These are phyloP conservation scores for Pseudogymnoascus sp. DNA, from an alignment of 2,329 filamentous ascomycete species.

Conservation along the genomic window DNA sequence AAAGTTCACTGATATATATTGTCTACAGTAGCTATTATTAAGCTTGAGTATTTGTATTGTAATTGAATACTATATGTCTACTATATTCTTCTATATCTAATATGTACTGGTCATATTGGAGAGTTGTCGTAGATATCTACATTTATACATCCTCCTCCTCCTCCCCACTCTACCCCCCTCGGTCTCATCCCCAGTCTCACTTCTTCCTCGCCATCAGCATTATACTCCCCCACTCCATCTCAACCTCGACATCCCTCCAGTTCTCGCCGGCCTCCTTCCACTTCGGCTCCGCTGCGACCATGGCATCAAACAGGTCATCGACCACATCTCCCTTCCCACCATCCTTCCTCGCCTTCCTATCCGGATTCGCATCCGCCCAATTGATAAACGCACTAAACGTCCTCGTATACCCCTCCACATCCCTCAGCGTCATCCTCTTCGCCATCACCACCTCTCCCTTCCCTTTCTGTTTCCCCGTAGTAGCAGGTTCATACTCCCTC, in stretches of 20 bases:
- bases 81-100: neutral
- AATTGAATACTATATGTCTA: neutral
- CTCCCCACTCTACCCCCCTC: neutral
- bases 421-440: constrained; percentile 46
- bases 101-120: neutral
- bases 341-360: constrained; percentile 39
- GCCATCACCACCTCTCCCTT: constrained; percentile 43
- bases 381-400: constrained; percentile 54
- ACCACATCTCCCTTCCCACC: constrained; percentile 54
- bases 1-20: neutral
- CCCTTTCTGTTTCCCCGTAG: constrained; percentile 32
- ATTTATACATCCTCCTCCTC: neutral
- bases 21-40: neutral
- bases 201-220: constrained; percentile 48
- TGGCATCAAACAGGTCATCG: constrained; percentile 55
- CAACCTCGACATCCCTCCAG: constrained; percentile 49
- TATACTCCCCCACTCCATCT: constrained; percentile 55
- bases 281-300: constrained; percentile 45
- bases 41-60: neutral
- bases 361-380: constrained; percentile 51
- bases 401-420: constrained; percentile 53
- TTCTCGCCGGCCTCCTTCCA: constrained; percentile 41
- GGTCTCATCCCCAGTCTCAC: constrained; percentile 11
- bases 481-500: constrained; percentile 50
- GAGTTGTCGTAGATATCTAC: neutral